Conservation (phyloP, 1,139 yeast species). For the Torulaspora globosa region DNA sequence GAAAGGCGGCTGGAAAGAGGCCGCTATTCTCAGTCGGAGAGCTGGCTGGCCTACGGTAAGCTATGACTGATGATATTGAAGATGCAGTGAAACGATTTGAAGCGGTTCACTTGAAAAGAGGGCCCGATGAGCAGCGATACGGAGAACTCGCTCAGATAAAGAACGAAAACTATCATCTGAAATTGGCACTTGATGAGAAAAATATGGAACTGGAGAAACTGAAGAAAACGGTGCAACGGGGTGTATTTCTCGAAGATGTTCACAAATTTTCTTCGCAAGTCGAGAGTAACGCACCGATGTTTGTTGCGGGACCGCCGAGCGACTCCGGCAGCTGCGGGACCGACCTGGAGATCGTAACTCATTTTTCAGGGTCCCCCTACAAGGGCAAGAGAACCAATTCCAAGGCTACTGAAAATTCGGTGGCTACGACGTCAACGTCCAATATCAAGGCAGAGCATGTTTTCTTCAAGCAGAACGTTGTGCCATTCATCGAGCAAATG, state of each 20-base stretch:
- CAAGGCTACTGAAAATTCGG: conserved; percentile 19
- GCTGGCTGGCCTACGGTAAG: not conserved
- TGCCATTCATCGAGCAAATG: conserved; percentile 24
- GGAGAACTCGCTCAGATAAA: conserved; percentile 15
- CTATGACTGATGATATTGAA: not conserved
- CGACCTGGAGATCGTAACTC: conserved; percentile 20
- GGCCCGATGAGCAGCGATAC: not conserved
- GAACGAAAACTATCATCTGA: conserved; percentile 25
- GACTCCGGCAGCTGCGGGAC: conserved; percentile 7
- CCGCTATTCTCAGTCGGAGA: not conserved
- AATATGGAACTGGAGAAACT: conserved; percentile 14
- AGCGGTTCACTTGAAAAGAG: conserved; percentile 3
- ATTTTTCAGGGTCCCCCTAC: conserved; percentile 26
- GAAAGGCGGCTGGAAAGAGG: not conserved
- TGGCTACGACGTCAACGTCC: conserved; percentile 23
- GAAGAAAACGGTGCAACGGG: conserved; percentile 7
- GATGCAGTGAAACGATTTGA: conserved; percentile 5
- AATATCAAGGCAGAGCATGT: conserved; percentile 17
- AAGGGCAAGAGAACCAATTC: conserved; percentile 18
- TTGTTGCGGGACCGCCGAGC: conserved; percentile 6
- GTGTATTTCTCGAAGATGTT: conserved; percentile 6
- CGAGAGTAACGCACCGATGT: not conserved
- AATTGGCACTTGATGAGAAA: conserved; percentile 20
- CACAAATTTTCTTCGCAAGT: conserved; percentile 3
- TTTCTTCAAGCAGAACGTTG: conserved; percentile 17